Evolutionary conservation across 2,329 filamentous ascomycete genomes (phyloP).

Genomic region (Xylariaceae sp.): DNA sequence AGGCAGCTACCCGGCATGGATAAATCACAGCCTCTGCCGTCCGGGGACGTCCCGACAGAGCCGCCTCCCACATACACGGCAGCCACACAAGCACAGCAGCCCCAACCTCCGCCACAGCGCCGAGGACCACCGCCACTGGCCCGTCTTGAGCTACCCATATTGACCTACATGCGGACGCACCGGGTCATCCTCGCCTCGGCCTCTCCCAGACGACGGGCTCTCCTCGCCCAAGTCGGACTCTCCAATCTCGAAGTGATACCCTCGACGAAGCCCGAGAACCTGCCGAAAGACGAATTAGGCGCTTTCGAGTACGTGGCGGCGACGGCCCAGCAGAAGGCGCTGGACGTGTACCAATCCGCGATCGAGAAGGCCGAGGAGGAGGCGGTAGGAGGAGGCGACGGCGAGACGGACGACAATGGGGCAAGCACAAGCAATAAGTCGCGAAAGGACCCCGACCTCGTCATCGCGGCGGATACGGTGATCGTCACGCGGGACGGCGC

Average conservation of each 20-base stretch:
- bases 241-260: slow-evolving; percentile 77
- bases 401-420: slow-evolving; percentile 27
- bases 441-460: slow-evolving; percentile 64
- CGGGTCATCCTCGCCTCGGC: slow-evolving; percentile 85
- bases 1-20: slow-evolving; percentile 9
- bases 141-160: slow-evolving; percentile 73
- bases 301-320: slow-evolving; percentile 88
- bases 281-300: slow-evolving; percentile 66
- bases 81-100: slow-evolving; percentile 31
- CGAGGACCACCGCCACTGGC: slow-evolving; percentile 33
- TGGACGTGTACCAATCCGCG: slow-evolving; percentile 58
- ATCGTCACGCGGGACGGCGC: slow-evolving; percentile 70
- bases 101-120: slow-evolving; percentile 19
- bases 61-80: slow-evolving; percentile 45
- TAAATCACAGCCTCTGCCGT: slow-evolving; percentile 16
- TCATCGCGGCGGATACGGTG: slow-evolving; percentile 87
- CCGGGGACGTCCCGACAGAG: slow-evolving; percentile 29
- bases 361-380: slow-evolving; percentile 27
- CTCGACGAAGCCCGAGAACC: slow-evolving; percentile 77
- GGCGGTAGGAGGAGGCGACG: slow-evolving; percentile 29
- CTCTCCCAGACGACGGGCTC: slow-evolving; percentile 76
- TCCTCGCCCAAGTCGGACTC: slow-evolving; percentile 79
- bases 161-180: slow-evolving; percentile 69
- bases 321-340: slow-evolving; percentile 78
- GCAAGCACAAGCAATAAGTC: background rate